Conservation (phyloP, 306 rosid species). For the Lathyrus oleraceus region DNA sequence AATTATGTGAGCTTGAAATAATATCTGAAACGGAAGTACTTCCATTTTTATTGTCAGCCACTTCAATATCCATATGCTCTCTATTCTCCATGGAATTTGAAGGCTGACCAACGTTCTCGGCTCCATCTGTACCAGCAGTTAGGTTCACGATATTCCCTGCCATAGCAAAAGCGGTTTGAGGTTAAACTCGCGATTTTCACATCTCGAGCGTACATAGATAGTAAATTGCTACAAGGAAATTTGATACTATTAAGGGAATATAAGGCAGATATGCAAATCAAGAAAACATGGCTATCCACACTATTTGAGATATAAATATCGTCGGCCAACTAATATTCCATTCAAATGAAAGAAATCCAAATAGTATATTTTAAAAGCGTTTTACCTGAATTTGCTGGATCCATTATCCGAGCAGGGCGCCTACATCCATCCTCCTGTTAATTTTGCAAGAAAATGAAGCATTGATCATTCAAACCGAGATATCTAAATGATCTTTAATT, state of each 20-base stretch:
- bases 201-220: neutral
- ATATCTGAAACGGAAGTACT: neutral
- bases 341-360: slow-evolving; percentile 15
- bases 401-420: slow-evolving; percentile 49
- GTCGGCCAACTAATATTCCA: neutral
- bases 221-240: neutral
- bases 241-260: neutral
- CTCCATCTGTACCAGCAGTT: slow-evolving; percentile 25
- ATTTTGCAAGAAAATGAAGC: slow-evolving; percentile 34
- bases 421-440: slow-evolving; percentile 48
- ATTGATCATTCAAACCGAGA: slow-evolving; percentile 18
- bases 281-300: neutral
- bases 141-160: slow-evolving; percentile 27
- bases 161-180: slow-evolving; percentile 12
- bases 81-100: slow-evolving; percentile 6
- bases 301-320: neutral
- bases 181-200: slow-evolving; percentile 19
- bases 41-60: slow-evolving; percentile 26
- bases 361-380: neutral
- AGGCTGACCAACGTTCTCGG: slow-evolving; percentile 36
- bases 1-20: slow-evolving; percentile 11
- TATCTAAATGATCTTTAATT: neutral
- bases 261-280: neutral
- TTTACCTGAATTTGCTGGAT: slow-evolving; percentile 56
- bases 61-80: slow-evolving; percentile 30